Conservation (phyloP, 2,329 filamentous ascomycete species). For the Verticillium isaacii region DNA sequence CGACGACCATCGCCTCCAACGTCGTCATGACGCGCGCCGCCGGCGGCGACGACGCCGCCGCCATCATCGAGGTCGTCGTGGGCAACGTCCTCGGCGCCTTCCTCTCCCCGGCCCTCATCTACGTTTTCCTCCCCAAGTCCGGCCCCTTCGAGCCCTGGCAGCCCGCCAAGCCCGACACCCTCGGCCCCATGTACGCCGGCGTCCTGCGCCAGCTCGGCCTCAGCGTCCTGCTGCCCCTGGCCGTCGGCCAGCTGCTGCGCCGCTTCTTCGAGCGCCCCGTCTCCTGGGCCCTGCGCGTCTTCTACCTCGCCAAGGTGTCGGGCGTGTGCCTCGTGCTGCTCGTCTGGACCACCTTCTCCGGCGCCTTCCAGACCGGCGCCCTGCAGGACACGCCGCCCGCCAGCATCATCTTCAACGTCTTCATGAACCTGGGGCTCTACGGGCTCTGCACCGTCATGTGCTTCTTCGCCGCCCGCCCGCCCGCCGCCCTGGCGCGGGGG, state of each 20-base stretch:
- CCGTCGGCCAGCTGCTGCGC: slow-evolving; percentile 56
- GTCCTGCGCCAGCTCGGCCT: slow-evolving; percentile 67
- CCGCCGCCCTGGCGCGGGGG: slow-evolving; percentile 22
- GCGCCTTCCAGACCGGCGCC: slow-evolving; percentile 59
- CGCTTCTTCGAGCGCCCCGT: slow-evolving; percentile 45
- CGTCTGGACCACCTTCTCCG: slow-evolving; percentile 60
- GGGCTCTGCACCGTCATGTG: slow-evolving; percentile 59
- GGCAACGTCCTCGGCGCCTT: slow-evolving; percentile 68
- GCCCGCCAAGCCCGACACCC: slow-evolving; percentile 44
- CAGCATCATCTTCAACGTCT: slow-evolving; percentile 62
- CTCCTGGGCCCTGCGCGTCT: slow-evolving; percentile 44
- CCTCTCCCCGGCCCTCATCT: slow-evolving; percentile 58
- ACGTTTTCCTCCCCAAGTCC: slow-evolving; percentile 51
- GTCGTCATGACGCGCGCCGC: slow-evolving; percentile 69
- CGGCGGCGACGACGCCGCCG: slow-evolving; percentile 61
- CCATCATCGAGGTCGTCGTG: slow-evolving; percentile 64
- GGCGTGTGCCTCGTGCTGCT: slow-evolving; percentile 42
- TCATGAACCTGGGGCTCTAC: slow-evolving; percentile 63
- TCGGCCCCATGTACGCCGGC: slow-evolving; percentile 58
- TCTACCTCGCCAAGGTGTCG: slow-evolving; percentile 47
- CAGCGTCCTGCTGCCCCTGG: slow-evolving; percentile 60
- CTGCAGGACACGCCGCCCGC: slow-evolving; percentile 52
- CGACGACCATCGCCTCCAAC: slow-evolving; percentile 69
- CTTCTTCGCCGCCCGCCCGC: slow-evolving; percentile 43
- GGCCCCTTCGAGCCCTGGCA: slow-evolving; percentile 52